Conservation (phyloP, 768 basidiomycete species). For the Serpula lacrymans region DNA sequence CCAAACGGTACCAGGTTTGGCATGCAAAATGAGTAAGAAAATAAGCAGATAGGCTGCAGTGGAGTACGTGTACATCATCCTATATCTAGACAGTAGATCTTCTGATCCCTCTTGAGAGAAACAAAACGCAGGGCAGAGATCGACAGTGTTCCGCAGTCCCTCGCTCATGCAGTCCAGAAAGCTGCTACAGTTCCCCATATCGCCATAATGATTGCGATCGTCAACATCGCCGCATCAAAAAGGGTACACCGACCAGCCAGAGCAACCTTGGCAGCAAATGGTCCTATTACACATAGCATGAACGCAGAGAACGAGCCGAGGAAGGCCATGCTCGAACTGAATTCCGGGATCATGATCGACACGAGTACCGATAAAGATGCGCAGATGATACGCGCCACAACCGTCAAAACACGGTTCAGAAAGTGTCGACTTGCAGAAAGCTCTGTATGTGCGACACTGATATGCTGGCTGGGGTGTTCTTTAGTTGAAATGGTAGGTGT, state of each 20-base stretch:
- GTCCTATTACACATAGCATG: conserved; percentile 72
- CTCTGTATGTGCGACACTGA: conserved; percentile 19
- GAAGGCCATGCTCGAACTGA: conserved; percentile 84
- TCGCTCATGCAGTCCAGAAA: conserved; percentile 38
- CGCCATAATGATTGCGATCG: conserved; percentile 59
- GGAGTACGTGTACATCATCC: too few species aligned
- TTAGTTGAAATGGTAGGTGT: too few species aligned
- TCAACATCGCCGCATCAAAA: conserved; percentile 55
- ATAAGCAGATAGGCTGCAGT: too few species aligned
- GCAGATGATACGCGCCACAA: conserved; percentile 56
- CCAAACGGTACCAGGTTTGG: too few species aligned
- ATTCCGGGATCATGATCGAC: conserved; percentile 77
- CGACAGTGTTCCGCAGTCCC: too few species aligned
- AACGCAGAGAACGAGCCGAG: conserved; percentile 87
- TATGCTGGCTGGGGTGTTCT: conserved; percentile 18
- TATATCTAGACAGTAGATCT: too few species aligned
- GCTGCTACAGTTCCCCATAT: conserved; percentile 74
- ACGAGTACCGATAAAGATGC: conserved; percentile 59
- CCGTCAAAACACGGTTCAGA: conserved; percentile 39
- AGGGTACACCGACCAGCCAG: conserved; percentile 46
- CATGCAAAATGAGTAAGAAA: too few species aligned
- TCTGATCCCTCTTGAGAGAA: too few species aligned
- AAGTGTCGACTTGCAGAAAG: conserved; percentile 4
- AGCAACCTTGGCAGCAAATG: conserved; percentile 66
- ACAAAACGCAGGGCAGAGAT: too few species aligned